Base-by-base conservation (phyloP, 1,139 yeast genomes). In the Candida tropicalis region DNA sequence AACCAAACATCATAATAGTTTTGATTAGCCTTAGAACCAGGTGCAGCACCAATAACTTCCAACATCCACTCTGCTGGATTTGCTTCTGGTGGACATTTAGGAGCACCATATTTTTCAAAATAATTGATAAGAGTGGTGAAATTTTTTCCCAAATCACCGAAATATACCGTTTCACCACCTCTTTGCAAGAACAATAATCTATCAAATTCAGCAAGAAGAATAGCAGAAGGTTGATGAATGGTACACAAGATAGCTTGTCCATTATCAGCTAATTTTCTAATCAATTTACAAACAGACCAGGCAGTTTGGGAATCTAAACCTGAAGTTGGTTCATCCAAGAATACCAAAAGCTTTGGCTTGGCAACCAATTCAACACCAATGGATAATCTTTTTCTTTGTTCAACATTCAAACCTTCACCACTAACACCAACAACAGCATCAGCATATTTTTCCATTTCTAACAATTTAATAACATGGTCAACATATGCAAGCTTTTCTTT, bases 151-250 rank as follows among this genome's bases (percentile, higher is more conserved):
- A 81, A 79, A 50, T 81, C 84, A 48, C 87, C 87, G 57, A 81
- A 81, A 59, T 82, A 82, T 31, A 82, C 87, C 49, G 85, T 81
- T 59, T 73, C 66, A 49, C 87, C 87, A 48, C 74, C 74, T 49
- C 56, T 63, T 54, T 67, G 72, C 50, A 69, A 60, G 46, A 68
- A 67, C 48, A 68, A 62, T 40, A 68, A 55, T 39, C 71, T 57
- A 46, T 66, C 72, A 44, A 66, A 66, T 43, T 64, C 70, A 43
- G 63, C 56, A 52, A 68, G 56, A 44, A 68, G 62, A 31, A 67
- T 53, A 26, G 75, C 73, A 12, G 73, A 67, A 39, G 75, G 75
- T 50, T 69, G 75, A 52, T 69, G 75, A 43, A 69, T 69, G 24
- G 75, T 69, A 58, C 75, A 69, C 52, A 69, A 61, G 47, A 69